phyloP scores from a whole-genome alignment of 2,329 filamentous ascomycete species.

The Neoascochyta sp. region DNA sequence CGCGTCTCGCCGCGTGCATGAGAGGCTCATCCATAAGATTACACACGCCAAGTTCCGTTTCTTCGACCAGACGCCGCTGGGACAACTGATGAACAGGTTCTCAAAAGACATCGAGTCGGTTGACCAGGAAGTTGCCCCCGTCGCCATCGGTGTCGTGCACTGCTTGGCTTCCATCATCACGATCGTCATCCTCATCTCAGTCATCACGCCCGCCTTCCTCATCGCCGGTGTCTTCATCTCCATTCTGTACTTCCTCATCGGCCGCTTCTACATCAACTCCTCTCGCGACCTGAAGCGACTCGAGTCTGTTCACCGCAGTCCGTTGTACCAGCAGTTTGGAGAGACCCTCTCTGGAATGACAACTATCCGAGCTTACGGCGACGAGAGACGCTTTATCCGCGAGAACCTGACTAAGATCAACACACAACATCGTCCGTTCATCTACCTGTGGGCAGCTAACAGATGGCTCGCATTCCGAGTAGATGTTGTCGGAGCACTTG shows the following conservation, averaged over 20 bases:
- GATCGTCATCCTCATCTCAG: slow-evolving; percentile 80
- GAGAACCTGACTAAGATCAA: slow-evolving; percentile 89
- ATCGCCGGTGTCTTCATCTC: slow-evolving; percentile 84
- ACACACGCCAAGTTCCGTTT: slow-evolving; percentile 93
- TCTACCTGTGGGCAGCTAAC: slow-evolving; percentile 95
- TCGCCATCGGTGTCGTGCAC: slow-evolving; percentile 73
- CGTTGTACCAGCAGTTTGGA: slow-evolving; percentile 95
- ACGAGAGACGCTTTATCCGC: slow-evolving; percentile 86
- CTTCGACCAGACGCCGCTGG: slow-evolving; percentile 92
- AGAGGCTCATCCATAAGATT: slow-evolving; percentile 70
- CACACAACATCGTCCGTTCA: slow-evolving; percentile 85
- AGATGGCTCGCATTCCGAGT: slow-evolving; percentile 93
- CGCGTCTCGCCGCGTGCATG: slow-evolving; percentile 81
- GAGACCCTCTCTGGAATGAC: slow-evolving; percentile 93
- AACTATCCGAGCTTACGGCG: slow-evolving; percentile 93
- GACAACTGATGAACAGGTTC: slow-evolving; percentile 97
- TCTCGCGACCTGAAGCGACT: slow-evolving; percentile 95
- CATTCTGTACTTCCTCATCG: slow-evolving; percentile 75
- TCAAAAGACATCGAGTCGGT: slow-evolving; percentile 95
- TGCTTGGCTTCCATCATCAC: slow-evolving; percentile 69
- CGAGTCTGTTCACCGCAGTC: slow-evolving; percentile 90
- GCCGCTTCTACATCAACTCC: slow-evolving; percentile 81
- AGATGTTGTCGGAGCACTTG: slow-evolving; percentile 83
- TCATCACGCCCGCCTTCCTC: slow-evolving; percentile 86
- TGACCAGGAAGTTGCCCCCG: slow-evolving; percentile 91